Evolutionary conservation across 495 filamentous ascomycete genomes (phyloP).

Genomic region (Trichoderma virens): DNA sequence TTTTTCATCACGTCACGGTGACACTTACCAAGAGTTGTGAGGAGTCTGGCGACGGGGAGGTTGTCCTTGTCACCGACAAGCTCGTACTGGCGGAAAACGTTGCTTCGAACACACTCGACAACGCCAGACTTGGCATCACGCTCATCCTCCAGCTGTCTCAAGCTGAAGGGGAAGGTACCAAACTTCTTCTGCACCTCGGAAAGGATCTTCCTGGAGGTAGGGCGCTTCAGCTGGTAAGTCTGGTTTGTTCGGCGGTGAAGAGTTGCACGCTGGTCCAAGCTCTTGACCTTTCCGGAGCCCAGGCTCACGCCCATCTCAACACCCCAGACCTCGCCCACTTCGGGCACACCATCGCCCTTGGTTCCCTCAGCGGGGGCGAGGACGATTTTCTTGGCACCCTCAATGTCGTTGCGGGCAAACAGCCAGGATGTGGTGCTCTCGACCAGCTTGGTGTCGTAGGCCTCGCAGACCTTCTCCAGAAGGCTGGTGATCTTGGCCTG

Average conservation of each 20-base stretch:
- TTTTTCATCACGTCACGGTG: slow-evolving; percentile 10
- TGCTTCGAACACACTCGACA: slow-evolving; percentile 84
- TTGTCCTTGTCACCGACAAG: slow-evolving; percentile 87
- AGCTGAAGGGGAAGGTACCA: slow-evolving; percentile 92
- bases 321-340: slow-evolving; percentile 94
- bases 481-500: slow-evolving; percentile 78
- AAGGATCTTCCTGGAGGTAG: slow-evolving; percentile 79
- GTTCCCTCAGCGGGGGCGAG: slow-evolving; percentile 74
- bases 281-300: slow-evolving; percentile 91
- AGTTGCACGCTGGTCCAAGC: slow-evolving; percentile 74
- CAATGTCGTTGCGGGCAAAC: slow-evolving; percentile 94
- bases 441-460: slow-evolving; percentile 85
- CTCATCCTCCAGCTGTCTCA: slow-evolving; percentile 95
- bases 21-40: slow-evolving; percentile 85
- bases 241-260: slow-evolving; percentile 87
- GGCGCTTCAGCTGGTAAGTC: slow-evolving; percentile 84
- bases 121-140: slow-evolving; percentile 92
- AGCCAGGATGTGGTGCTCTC: slow-evolving; percentile 97
- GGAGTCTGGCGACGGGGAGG: slow-evolving; percentile 70
- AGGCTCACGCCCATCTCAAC: slow-evolving; percentile 89
- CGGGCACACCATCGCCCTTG: slow-evolving; percentile 85
- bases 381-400: slow-evolving; percentile 97
- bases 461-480: slow-evolving; percentile 84
- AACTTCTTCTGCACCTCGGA: slow-evolving; percentile 95
- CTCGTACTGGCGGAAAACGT: slow-evolving; percentile 91